A percentile compares a stretch with the other conserved stretches of the same genome.
These are phyloP conservation scores for Extremus antarcticus DNA, from an alignment of 495 filamentous ascomycete species.

Conservation along the genomic window DNA sequence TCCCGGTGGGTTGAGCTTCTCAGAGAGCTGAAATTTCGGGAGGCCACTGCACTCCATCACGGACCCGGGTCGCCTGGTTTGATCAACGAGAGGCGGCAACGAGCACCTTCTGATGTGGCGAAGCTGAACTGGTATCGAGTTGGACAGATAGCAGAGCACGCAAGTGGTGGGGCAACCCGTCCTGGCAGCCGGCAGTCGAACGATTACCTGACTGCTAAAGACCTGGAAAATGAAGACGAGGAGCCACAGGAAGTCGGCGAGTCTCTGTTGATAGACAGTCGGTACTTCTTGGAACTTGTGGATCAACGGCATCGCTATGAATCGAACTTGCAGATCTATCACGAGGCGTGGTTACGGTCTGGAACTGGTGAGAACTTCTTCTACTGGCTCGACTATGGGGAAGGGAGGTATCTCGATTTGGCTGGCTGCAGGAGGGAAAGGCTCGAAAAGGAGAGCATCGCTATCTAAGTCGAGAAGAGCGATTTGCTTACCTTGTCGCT, in stretches of 20 bases:
- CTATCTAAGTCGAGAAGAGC: slow-evolving; percentile 31
- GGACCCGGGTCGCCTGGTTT: background rate
- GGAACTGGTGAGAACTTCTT: slow-evolving; percentile 79
- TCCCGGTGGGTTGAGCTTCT: slow-evolving; percentile 55
- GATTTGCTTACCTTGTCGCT: slow-evolving; percentile 29
- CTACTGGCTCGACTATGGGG: slow-evolving; percentile 81
- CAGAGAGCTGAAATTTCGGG: slow-evolving; percentile 12
- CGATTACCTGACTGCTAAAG: background rate
- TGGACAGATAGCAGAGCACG: slow-evolving; percentile 56
- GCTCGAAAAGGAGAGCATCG: slow-evolving; percentile 29
- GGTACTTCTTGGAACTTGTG: slow-evolving; percentile 88
- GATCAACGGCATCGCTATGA: slow-evolving; percentile 50
- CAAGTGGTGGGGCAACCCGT: slow-evolving; percentile 44
- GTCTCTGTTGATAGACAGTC: slow-evolving; percentile 55
- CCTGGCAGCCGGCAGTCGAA: background rate
- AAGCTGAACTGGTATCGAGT: slow-evolving; percentile 64
- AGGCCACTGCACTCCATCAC: background rate
- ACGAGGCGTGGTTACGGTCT: slow-evolving; percentile 64
- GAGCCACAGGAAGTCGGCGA: background rate
- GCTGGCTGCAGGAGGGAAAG: slow-evolving; percentile 30
- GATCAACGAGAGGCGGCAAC: background rate
- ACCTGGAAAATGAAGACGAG: background rate
- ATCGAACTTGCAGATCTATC: slow-evolving; percentile 66
- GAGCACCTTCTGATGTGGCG: slow-evolving; percentile 29
- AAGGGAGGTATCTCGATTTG: slow-evolving; percentile 24